Evolutionary conservation across 1,284 basidiomycete species (phyloP), one percentile per base, ranked within the genome.

Genomic region (Ceraceosorus bombacis): DNA sequence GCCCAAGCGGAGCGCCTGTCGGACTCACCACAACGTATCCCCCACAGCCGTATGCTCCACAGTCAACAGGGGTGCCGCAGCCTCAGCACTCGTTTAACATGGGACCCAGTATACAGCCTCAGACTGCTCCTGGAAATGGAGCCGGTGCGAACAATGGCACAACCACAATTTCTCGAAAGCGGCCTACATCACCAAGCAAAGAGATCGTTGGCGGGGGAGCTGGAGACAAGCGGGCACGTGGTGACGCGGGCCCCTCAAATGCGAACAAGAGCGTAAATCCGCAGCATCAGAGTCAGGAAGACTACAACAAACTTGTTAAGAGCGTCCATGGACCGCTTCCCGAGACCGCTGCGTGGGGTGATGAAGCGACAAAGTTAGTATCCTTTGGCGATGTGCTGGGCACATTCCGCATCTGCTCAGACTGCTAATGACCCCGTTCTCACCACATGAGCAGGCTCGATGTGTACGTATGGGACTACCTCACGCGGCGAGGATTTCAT

Each of bases 381-480:
- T 9, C 15, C n/a, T 12, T 13, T 13, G 12, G 8, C 12, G n/a
- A 40, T 56, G 17, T 39, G n/a, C 8, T 40, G 12, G 27, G 15
- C 27, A 10, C 17, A 17, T 6, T 6, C 15, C 15, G 10, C 41
- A 38, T 9, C 8, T 56, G 40, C 58, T 49, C 27, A 27, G 12
- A 10, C 46, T 55, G 36, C 60, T 49, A 12, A 27, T 27, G 27
- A 27, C 27, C 27, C 27, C 27, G 27, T 27, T 3, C 3, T 27
- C 27, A 27, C 27, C 3, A 27, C 3, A 27, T 27, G 27, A 3
- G 10, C 53, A 70, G 64, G 39, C 64, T 77, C 37, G 72, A 77
- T 50, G 62, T 76, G 51, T 77, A 77, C 49, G 70, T 77, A 15
- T 77, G 75, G 75, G 75, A 77, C 60, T 77, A 77, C 49, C 68